phyloP scores from a whole-genome alignment of 805 yeast species.

The Lipomyces mesembrius region DNA sequence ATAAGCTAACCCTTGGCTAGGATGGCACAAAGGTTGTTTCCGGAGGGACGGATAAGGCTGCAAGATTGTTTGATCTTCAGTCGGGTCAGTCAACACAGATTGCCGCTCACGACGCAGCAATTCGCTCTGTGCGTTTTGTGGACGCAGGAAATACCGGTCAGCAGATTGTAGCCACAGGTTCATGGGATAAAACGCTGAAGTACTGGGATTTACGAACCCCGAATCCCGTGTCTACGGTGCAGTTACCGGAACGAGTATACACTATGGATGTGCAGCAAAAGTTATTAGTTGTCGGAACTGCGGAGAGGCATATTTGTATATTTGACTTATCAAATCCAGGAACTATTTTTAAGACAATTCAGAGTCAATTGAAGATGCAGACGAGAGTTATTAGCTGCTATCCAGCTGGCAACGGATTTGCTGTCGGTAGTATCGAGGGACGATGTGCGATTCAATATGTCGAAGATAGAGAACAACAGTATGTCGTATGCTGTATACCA shows the following conservation, averaged over 20 bases:
- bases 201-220: constrained; percentile 91
- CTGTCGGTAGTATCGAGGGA: constrained; percentile 92
- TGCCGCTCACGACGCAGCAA: constrained; percentile 85
- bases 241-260: constrained; percentile 88
- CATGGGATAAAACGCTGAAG: constrained; percentile 93
- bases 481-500: constrained; percentile 5
- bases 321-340: constrained; percentile 81
- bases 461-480: constrained; percentile 68
- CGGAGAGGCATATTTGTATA: constrained; percentile 79
- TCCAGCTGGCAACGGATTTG: constrained; percentile 91
- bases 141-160: constrained; percentile 81
- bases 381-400: constrained; percentile 82
- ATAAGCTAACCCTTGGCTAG: constrained; percentile 16
- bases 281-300: constrained; percentile 89
- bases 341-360: constrained; percentile 69
- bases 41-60: constrained; percentile 91
- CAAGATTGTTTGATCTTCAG: constrained; percentile 78
- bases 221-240: constrained; percentile 78
- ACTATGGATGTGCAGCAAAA: constrained; percentile 83
- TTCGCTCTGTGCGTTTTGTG: constrained; percentile 72
- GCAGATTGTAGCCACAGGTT: constrained; percentile 84
- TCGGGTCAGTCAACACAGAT: constrained; percentile 82
- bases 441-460: constrained; percentile 93
- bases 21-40: constrained; percentile 89
- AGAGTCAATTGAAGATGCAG: constrained; percentile 87